phyloP scores from a whole-genome alignment of 306 rosid species.

The Cicer cuneatum region DNA sequence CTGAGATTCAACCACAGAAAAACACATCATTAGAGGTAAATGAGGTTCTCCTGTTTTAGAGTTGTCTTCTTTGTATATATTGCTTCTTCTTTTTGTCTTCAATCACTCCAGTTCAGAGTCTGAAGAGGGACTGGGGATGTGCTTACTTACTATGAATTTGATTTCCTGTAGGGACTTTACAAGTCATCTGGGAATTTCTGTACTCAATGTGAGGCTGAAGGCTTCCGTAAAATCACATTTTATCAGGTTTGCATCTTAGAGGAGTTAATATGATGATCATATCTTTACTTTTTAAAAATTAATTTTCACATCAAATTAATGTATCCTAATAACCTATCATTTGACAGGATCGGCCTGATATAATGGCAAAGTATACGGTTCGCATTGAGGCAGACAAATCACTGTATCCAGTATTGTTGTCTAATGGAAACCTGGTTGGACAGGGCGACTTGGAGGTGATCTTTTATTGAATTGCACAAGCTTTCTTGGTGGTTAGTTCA shows the following conservation, averaged over 20 bases:
- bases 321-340: conserved; percentile 36
- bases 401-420: conserved; percentile 88
- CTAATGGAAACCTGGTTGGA: conserved; percentile 89
- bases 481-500: conserved; percentile 27
- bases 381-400: conserved; percentile 83
- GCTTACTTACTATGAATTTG: conserved; percentile 46
- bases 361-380: conserved; percentile 94
- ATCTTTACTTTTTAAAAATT: conserved; percentile 29
- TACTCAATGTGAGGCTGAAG: conserved; percentile 99
- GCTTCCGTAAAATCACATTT: conserved; percentile 93
- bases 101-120: conserved; percentile 14
- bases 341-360: conserved; percentile 95
- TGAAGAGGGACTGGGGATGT: conserved; percentile 4
- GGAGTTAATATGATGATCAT: conserved; percentile 14
- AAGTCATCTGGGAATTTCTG: conserved; percentile 95
- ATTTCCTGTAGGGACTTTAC: conserved; percentile 80
- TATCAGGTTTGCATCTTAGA: conserved; percentile 72
- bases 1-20: conserved; percentile 77
- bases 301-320: conserved; percentile 42
- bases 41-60: conserved; percentile 15
- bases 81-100: conserved; percentile 10
- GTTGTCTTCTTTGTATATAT: conserved; percentile 7
- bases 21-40: conserved; percentile 93
- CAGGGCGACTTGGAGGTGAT: conserved; percentile 89
- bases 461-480: conserved; percentile 38